Percentiles rank a stretch among this genome's conserved stretches.
Evolutionary conservation across 192 early-diverging fungal genomes (phyloP).

Genomic region (Linderina pennispora): DNA sequence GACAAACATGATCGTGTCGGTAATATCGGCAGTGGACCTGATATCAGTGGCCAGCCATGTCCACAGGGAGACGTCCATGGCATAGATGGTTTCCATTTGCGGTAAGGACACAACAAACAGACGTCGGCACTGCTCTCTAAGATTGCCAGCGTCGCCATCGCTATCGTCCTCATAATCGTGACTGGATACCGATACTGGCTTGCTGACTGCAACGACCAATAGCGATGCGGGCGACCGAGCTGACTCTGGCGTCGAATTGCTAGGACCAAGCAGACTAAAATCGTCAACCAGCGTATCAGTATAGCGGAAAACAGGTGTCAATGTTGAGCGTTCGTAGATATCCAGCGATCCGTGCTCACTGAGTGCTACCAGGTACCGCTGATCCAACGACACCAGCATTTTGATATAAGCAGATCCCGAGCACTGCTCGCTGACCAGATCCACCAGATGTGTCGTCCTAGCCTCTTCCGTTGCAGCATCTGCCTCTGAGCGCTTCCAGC

Average conservation of each 20-base stretch:
- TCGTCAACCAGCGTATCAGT: slow-evolving; percentile 10
- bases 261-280: slow-evolving; percentile 20
- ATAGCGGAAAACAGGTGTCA: slow-evolving; percentile 40
- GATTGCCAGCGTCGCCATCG: background rate
- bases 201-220: slow-evolving; percentile 12
- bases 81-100: slow-evolving; percentile 6
- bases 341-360: slow-evolving; percentile 18
- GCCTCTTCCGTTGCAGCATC: background rate
- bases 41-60: slow-evolving; percentile 26
- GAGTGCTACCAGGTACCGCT: slow-evolving; percentile 26
- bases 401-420: slow-evolving; percentile 17
- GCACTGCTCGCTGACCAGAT: slow-evolving; percentile 17
- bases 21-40: slow-evolving; percentile 8
- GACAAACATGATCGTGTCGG: slow-evolving; percentile 29
- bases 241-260: background rate
- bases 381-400: slow-evolving; percentile 14
- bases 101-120: slow-evolving; percentile 29
- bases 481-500: slow-evolving; percentile 20
- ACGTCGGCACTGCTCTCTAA: slow-evolving; percentile 5
- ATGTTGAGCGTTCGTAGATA: slow-evolving; percentile 33
- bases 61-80: slow-evolving; percentile 20
- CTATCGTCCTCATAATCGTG: slow-evolving; percentile 1
- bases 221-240: slow-evolving; percentile 1
- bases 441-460: slow-evolving; percentile 8
- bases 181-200: slow-evolving; percentile 4